Base-by-base conservation (phyloP, 2,329 filamentous ascomycete species). In the Dothideomycetes sp. region DNA sequence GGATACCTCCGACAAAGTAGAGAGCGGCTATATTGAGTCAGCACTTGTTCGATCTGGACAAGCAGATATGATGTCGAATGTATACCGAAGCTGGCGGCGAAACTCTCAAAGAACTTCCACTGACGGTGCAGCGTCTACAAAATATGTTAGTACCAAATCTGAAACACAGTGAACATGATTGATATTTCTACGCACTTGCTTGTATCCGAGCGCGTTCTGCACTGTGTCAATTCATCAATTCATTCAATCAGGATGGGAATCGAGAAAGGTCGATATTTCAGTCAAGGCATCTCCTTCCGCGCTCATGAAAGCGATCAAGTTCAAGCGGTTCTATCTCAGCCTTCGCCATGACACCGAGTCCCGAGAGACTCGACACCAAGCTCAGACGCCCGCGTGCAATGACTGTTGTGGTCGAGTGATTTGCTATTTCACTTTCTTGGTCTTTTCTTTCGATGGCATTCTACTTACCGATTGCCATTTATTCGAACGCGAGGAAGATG, bases 1-100 rank as follows among this genome's bases (percentile, higher is more conserved):
- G 66, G 29, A 75, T 70, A 43, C 70, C 74, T 19, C 74, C 74
- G 33, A 78, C 66, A 42, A 76, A 77, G 55, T 77, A 78, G 2
- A 78, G 59, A 1, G 74, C 74, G 45, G 74, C 73, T 77, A 33
- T 10, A 16, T 4, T 2, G 5, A 24, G 35, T 55, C 19, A 52
- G 46, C 19, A 37, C 33, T 16, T 19, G 24, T 9, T 33, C 17
- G 8, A 7, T 38, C 22, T 4, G 12, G 9, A 14, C n/a, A 9
- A 5, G 24, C 5, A 24, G 9, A 12, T 7, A 27, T 12, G 7
- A 27, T 27, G 22, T 27, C 7, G 7, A 16, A 11, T 35, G 16
- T 59, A 24, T 53, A 75, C 72, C 72, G 47, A 76, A 76, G 10
- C 70, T 73, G 2, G 73, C 74, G 3, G 72, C 65, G 49, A 77